Evolutionary conservation across 768 basidiomycete species (phyloP).

Genomic region (Termitomyces sp.): DNA sequence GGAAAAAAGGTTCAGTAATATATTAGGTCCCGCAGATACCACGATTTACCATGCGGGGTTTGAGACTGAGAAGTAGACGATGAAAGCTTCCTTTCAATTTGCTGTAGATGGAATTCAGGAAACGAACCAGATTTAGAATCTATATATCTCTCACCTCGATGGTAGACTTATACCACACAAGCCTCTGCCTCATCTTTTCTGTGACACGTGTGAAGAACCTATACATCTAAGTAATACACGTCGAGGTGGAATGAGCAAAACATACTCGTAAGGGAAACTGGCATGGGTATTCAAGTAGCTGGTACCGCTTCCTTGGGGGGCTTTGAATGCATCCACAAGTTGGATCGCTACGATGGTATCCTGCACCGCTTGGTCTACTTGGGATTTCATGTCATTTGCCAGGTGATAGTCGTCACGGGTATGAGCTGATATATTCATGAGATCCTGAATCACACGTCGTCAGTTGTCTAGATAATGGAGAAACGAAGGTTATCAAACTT

Average conservation of each 20-base stretch:
- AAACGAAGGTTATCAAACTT: slow-evolving; percentile 31
- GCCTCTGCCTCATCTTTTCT: slow-evolving; percentile 62
- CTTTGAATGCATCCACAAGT: slow-evolving; percentile 74
- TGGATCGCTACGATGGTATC: slow-evolving; percentile 75
- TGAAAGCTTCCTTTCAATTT: slow-evolving; percentile 80
- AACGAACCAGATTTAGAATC: not conserved
- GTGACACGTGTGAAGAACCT: slow-evolving; percentile 74
- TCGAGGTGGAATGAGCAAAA: not conserved
- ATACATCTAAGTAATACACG: slow-evolving; percentile 3
- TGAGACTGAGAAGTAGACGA: slow-evolving; percentile 60
- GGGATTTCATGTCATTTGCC: slow-evolving; percentile 65
- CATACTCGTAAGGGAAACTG: slow-evolving; percentile 77
- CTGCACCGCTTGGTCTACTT: slow-evolving; percentile 73
- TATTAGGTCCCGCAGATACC: not conserved
- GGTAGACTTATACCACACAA: slow-evolving; percentile 75
- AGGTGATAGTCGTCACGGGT: slow-evolving; percentile 63
- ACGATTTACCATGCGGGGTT: slow-evolving; percentile 64
- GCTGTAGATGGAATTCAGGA: slow-evolving; percentile 29
- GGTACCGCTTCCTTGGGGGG: slow-evolving; percentile 60
- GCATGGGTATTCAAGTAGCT: slow-evolving; percentile 73
- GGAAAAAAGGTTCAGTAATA: slow-evolving; percentile 1
- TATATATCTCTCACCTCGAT: slow-evolving; percentile 51
- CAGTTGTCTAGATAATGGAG: not conserved
- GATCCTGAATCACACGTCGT: slow-evolving; percentile 39
- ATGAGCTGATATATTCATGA: slow-evolving; percentile 53